These are phyloP conservation scores for Ustilago loliicola DNA, from an alignment of 1,284 basidiomycete species.

Conservation along the genomic window DNA sequence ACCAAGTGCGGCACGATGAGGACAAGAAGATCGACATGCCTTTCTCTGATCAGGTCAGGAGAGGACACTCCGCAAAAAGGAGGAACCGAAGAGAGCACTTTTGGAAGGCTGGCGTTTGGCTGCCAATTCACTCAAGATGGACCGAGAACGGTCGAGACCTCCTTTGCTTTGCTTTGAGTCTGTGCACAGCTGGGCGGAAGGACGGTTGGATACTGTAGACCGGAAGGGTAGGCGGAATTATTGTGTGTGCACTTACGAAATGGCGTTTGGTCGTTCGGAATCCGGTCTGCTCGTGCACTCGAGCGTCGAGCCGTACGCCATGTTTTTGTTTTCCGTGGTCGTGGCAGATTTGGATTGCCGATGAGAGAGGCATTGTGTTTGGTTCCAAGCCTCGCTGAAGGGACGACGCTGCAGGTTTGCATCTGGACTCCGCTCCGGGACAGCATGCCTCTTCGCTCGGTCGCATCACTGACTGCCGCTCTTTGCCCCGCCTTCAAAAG, in stretches of 20 bases:
- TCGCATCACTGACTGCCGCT: no score
- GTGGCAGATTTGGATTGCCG: neutral
- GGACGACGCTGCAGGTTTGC: neutral
- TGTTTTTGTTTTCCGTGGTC: neutral
- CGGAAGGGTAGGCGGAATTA: no score
- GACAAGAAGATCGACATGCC: slow-evolving; percentile 36
- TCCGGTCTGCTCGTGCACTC: neutral
- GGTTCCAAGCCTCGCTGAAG: neutral
- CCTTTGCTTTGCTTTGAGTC: neutral
- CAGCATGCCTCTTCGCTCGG: no score
- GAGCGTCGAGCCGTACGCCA: neutral
- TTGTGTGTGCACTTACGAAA: neutral
- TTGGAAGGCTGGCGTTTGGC: no score
- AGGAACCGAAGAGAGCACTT: no score
- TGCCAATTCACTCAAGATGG: neutral
- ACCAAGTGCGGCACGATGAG: slow-evolving; percentile 18
- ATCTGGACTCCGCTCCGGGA: neutral
- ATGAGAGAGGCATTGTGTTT: neutral
- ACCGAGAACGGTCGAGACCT: neutral
- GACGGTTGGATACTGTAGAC: no score
- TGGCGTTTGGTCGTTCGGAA: neutral
- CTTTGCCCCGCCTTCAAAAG: neutral
- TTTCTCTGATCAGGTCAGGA: neutral
- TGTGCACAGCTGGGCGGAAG: neutral
- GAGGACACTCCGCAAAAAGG: no score